Base-by-base conservation (phyloP, 139 green algal species). In the Closterium sp. region DNA sequence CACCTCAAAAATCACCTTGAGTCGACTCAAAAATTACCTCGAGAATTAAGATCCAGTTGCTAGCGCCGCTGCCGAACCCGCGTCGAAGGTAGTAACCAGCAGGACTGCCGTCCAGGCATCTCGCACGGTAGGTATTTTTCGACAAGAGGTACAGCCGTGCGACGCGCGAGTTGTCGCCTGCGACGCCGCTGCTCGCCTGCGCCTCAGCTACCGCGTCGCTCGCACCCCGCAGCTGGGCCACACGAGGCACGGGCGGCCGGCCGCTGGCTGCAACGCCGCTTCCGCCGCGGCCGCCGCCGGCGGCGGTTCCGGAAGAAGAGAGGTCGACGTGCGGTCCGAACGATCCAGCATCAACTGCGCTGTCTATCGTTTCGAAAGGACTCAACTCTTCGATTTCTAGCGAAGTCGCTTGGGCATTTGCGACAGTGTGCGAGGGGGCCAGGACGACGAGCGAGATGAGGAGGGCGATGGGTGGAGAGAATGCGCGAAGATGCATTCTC, bases 51-150 rank as follows among this genome's bases (percentile, higher is more conserved):
- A 90, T 90, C 87, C 87, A 90, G 9, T 33, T 84, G 36, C n/a
- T 90, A 21, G 33, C 32, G 87, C 87, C 87, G 43, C 36, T 88
- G 25, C 87, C 87, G 12, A 85, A 84, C 30, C 87, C 87, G 30
- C 33, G 31, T 32, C 87, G 36, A 12, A 90, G 43, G 43, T 87
- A 85, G 43, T 90, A 90, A 4, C 36, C 33, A 33, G 87, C 36
- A 33, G 87, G 87, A 87, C 31, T 87, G 6, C 87, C 87, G 33
- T 90, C 87, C 30, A 90, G 25, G 87, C 87, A 90, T 4, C 84
- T 3, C 16, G 55, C 55, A 4, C 55, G 55, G 25, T 16, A 76
- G 55, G 23, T 76, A 16, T 76, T 76, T 19, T 28, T 76, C 55
- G 55, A 76, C 55, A 76, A 19, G 55, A 76, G 55, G 25, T 76